A percentile compares a stretch with the other conserved stretches of the same genome.
phyloP scores from a whole-genome alignment of 1,284 basidiomycete genomes.

The Singerocomus inundabilis region DNA sequence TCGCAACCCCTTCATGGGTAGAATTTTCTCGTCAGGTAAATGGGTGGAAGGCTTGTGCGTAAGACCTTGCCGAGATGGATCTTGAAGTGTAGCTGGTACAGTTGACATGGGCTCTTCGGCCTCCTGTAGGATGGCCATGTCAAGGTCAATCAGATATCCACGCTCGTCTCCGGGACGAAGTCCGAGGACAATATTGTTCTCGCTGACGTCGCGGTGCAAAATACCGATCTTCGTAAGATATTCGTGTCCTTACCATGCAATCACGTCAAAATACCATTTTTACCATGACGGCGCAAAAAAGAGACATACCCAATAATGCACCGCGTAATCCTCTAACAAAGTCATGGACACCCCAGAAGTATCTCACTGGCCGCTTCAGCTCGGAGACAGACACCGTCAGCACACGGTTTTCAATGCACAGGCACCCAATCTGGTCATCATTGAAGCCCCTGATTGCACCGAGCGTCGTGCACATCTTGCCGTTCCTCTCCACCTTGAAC shows the following conservation, averaged over 20 bases:
- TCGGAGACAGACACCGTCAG: neutral
- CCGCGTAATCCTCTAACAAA: conserved; percentile 16
- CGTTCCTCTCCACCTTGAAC: neutral
- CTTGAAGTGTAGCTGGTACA: fast-evolving
- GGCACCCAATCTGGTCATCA: neutral
- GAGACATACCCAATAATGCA: conserved; percentile 7
- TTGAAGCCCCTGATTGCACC: neutral
- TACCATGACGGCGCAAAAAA: neutral
- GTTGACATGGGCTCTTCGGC: neutral
- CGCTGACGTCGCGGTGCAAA: conserved; percentile 17
- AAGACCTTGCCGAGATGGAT: neutral
- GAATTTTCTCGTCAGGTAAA: neutral
- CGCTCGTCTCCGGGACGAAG: conserved; percentile 9
- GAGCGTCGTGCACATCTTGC: neutral
- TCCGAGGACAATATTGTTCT: conserved; percentile 19
- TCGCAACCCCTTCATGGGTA: neutral
- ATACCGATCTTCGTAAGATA: conserved; percentile 11
- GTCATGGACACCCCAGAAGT: conserved; percentile 20
- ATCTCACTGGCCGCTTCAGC: conserved; percentile 7
- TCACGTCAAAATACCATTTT: neutral
- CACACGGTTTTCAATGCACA: conserved; percentile 1
- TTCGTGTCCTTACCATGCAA: conserved; percentile 10
- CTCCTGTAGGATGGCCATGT: conserved; percentile 9
- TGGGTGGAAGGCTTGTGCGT: no score
- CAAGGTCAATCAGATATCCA: conserved; percentile 21